These are phyloP conservation scores for Fusarium buxicola DNA, from an alignment of 2,329 filamentous ascomycete species.

Conservation along the genomic window DNA sequence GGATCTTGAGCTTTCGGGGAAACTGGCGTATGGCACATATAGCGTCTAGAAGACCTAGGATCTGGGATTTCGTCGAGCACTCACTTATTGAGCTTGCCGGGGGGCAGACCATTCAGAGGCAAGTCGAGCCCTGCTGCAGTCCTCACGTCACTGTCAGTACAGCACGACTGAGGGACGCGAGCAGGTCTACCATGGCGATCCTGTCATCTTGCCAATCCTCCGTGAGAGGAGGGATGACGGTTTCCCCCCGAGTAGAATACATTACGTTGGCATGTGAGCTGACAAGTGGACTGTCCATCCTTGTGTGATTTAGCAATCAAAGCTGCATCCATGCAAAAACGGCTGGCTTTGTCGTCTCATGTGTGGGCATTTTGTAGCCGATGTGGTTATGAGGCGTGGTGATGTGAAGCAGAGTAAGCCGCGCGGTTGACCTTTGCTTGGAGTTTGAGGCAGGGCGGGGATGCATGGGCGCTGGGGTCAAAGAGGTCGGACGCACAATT, in stretches of 20 bases:
- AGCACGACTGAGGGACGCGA: conserved; percentile 36
- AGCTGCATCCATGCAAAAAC: conserved; percentile 13
- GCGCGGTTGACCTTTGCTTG: conserved; percentile 11
- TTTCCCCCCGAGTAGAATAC: conserved; percentile 45
- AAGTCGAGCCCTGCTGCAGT: conserved; percentile 48
- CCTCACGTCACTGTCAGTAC: conserved; percentile 30
- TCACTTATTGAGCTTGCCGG: conserved; percentile 39
- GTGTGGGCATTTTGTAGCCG: conserved; percentile 16
- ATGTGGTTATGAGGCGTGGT: conserved; percentile 31
- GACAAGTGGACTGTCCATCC: conserved; percentile 26
- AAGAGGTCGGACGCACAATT: conserved; percentile 28
- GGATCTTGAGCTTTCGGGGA: conserved; percentile 40
- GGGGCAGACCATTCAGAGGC: conserved; percentile 45
- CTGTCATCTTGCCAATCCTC: conserved; percentile 43
- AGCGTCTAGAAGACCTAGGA: conserved; percentile 39
- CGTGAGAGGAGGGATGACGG: conserved; percentile 41
- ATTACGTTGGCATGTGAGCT: conserved; percentile 38
- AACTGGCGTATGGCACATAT: conserved; percentile 31
- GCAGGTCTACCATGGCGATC: conserved; percentile 46
- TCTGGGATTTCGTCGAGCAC: conserved; percentile 43
- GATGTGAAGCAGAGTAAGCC: conserved; percentile 18
- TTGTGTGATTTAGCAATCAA: conserved; percentile 13
- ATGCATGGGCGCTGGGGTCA: conserved; percentile 24
- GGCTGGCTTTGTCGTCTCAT: conserved; percentile 14
- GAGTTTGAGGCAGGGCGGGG: conserved; percentile 17